phyloP scores from a whole-genome alignment of 2,329 filamentous ascomycete species.

The Talaromyces verruculosus region DNA sequence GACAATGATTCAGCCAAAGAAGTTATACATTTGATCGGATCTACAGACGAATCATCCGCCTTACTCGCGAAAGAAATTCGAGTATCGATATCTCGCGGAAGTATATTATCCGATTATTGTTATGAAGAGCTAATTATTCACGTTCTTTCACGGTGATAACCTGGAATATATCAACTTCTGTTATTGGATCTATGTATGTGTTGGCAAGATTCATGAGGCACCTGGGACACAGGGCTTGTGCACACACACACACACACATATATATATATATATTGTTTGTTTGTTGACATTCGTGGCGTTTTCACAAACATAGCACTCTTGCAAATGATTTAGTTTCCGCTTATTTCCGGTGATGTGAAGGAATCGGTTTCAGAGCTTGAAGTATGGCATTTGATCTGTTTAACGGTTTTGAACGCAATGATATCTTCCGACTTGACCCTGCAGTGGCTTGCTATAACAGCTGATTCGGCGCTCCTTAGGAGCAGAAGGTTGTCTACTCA shows the following conservation, averaged over 20 bases:
- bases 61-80: no score
- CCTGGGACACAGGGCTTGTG: not conserved
- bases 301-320: no score
- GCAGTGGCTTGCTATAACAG: no score
- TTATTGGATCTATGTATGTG: not conserved
- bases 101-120: no score
- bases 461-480: no score
- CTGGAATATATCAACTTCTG: not conserved
- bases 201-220: not conserved
- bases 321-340: no score
- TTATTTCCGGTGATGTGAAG: no score
- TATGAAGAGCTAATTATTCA: not conserved
- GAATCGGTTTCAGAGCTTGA: no score
- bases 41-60: not conserved
- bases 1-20: not conserved
- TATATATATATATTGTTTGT: not conserved
- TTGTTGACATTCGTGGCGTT: no score
- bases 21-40: not conserved
- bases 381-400: not conserved
- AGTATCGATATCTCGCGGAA: no score
- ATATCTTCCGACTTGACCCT: not conserved
- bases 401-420: not conserved
- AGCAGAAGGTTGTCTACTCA: no score
- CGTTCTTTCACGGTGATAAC: not conserved
- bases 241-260: no score